Base-by-base conservation (phyloP, 345 rosid genomes). In the Bruguiera sexangula region DNA sequence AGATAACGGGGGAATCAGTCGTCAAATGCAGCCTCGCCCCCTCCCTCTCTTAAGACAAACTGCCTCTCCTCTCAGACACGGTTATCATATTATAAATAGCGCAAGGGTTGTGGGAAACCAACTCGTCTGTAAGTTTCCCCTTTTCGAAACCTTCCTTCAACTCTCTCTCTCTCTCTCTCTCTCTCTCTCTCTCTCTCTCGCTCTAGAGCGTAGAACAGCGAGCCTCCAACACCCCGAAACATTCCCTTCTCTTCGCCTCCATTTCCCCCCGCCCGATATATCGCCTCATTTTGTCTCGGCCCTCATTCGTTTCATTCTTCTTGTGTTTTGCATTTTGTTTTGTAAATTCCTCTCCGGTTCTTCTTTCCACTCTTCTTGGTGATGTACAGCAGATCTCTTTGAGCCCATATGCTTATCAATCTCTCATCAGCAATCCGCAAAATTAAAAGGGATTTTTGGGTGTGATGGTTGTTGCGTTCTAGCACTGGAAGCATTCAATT, bases 1-100 rank as follows among this genome's bases (percentile, higher is more conserved):
- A 78, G 4, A 6, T 82, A 79, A 87, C 89, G 79, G 69, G 20
- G 48, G 31, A 24, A 16, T 56, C 73, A 11, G 71, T 75, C 89
- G 93, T 89, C 75, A 72, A 60, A 21, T 2, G 21, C 46, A 27
- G 57, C 22, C 18, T 69, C 70, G 10, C 6, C 39, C 39, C 39
- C 68, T 82, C 79, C 85, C 83, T 82, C 29, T 27, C 29, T 27
- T 1, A 87, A 10, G 13, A 13, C 2, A 13, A 43, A 43, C 15
- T 7, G 7, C 37, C 2, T 34, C 9, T 8, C 3, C 50, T 39
- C 50, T 43, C 19, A 0, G 19, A 43, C 5, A 3, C 50, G 3
- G 15, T 10, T 10, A 3, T 34, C 7, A 6, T 8, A 34, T 7
- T 43, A 43, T 43, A 43, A 43, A 43, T 43, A 74, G 82, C 78